Base-by-base conservation (phyloP, 176 grass and related monocot genomes). In the Carex myosuroides region DNA sequence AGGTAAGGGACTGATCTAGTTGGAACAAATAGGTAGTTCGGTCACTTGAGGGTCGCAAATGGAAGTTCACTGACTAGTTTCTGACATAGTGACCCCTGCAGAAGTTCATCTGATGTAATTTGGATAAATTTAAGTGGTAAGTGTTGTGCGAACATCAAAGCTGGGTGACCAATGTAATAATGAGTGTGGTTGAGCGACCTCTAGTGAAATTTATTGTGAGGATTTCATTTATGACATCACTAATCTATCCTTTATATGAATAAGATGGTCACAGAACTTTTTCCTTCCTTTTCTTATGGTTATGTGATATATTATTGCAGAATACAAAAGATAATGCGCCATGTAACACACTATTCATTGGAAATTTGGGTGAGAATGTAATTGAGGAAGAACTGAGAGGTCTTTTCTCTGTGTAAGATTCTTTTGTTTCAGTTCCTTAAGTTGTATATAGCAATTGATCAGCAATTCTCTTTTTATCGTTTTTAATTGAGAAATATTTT, bases 321-420 rank as follows among this genome's bases (percentile, higher is more conserved):
- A 99, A 99, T 74, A 95, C 88, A 72, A 99, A 99, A 85, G 97
- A 99, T 90, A 99, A 99, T 78, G 93, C 91, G 81, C 97, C 97
- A 70, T 99, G 97, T 65, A 99, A 99, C 65, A 99, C 97, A 6
- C 88, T 99, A 86, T 99, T 99, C 87, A 99, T 99, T 79, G 97
- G 97, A 21, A 99, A 99, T 88, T 92, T 99, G 63, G 93, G 93
- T 85, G 97, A 99, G 88, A 99, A 92, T 85, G 91, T 99, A 89
- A 90, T 94, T 46, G 97, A 99, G 88, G 97, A 99, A 71, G 97
- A 99, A 92, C 86, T 99, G 64, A 88, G 91, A 81, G 50, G 72
- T 35, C 91, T 99, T 46, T 99, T 99, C 87, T 89, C 85, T 37
- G 84, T 99, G 97, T 99, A 96, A 85, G 89, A 86, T 81, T 85